Conservation (phyloP, 1,284 basidiomycete genomes). For the Tilletiopsis washingtonensis region DNA sequence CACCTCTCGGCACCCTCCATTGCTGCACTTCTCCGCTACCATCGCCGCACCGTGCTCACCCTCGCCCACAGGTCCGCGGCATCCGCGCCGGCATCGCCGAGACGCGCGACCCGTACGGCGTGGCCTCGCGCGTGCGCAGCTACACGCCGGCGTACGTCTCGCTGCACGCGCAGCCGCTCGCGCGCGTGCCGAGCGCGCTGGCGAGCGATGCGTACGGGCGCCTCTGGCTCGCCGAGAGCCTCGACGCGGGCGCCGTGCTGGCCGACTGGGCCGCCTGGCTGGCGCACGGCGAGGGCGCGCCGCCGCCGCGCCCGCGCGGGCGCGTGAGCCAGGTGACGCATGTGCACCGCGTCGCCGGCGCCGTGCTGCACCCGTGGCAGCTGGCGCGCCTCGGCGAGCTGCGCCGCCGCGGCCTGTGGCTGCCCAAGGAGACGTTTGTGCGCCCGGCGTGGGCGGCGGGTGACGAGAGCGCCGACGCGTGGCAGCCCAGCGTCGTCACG, state of each 20-base stretch:
- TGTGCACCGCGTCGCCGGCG: slow-evolving; percentile 4
- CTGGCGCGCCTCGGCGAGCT: neutral
- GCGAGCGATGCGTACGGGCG: slow-evolving; percentile 2
- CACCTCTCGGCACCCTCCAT: no score
- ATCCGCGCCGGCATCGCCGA: neutral
- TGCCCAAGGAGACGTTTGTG: slow-evolving; percentile 10
- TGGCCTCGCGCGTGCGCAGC: neutral
- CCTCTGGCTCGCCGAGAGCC: slow-evolving; percentile 1
- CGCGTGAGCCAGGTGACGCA: slow-evolving; percentile 6
- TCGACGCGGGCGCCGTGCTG: neutral
- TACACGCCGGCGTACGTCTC: slow-evolving; percentile 6
- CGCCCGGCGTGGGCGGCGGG: neutral
- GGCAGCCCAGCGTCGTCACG: neutral
- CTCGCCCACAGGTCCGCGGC: neutral
- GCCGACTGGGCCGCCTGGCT: slow-evolving; percentile 2
- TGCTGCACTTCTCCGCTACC: no score
- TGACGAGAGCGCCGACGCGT: neutral
- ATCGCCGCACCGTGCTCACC: no score
- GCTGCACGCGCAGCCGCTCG: neutral
- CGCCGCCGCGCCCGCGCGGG: no score
- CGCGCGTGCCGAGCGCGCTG: neutral
- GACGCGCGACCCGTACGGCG: neutral
- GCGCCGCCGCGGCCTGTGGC: slow-evolving; percentile 4
- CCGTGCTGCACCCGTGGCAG: slow-evolving; percentile 11
- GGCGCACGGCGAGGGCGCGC: neutral